These are phyloP conservation scores for Alternaria ventricosa DNA, from an alignment of 2,329 filamentous ascomycete genomes.

Conservation along the genomic window DNA sequence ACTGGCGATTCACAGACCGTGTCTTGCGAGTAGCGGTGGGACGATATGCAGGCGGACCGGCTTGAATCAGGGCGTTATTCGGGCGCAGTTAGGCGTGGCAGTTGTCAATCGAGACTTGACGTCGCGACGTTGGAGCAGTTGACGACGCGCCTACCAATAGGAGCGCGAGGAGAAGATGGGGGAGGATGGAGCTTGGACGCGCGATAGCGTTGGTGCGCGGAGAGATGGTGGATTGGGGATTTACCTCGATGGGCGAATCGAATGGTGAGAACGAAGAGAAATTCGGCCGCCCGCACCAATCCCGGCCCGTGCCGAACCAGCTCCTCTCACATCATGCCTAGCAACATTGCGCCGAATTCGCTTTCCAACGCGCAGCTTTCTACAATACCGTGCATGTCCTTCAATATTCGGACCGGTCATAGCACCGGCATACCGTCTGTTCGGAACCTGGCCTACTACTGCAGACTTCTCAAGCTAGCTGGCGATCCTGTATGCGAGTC, in stretches of 20 bases:
- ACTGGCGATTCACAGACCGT: not conserved
- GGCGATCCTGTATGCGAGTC: constrained; percentile 27
- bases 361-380: not conserved
- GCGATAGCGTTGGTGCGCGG: constrained; percentile 5
- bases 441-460: not conserved
- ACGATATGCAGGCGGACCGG: constrained; percentile 18
- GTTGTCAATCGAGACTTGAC: constrained; percentile 17
- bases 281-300: constrained; percentile 2
- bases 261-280: not conserved
- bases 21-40: constrained; percentile 16
- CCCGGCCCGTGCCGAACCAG: constrained; percentile 9
- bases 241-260: not conserved
- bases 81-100: constrained; percentile 17
- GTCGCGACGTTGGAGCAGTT: constrained; percentile 12
- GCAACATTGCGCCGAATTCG: not conserved
- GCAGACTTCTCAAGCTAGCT: constrained; percentile 11
- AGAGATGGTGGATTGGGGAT: not conserved
- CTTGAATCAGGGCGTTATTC: constrained; percentile 12
- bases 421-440: constrained; percentile 1
- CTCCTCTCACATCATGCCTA: not conserved
- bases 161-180: constrained; percentile 17
- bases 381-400: not conserved
- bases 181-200: constrained; percentile 12
- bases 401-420: not conserved
- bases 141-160: constrained; percentile 16